Evolutionary conservation across 768 basidiomycete species (phyloP), one percentile per base, ranked within the genome.

Genomic region (Mycena epipterygia): DNA sequence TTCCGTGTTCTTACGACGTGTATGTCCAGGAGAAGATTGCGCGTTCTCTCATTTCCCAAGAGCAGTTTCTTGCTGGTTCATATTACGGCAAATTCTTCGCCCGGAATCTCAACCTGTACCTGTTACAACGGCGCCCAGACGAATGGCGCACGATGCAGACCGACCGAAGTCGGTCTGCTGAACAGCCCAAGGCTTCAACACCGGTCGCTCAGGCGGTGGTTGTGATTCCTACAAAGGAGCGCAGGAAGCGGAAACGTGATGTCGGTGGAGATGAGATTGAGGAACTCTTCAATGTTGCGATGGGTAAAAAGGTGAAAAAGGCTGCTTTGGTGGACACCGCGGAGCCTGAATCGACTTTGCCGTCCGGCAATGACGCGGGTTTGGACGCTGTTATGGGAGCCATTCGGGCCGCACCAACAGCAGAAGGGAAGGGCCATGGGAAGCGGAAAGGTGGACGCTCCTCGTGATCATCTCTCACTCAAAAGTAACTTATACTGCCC

Each of bases 61-160:
- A 95, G 68, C 88, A 89, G 35, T 84, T 85, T 21, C 88, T 99
- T 17, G 89, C 91, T 0, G 90, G 85, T 13, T 95, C 94, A 0
- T 92, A 88, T 77, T 97, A 92, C 75, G 97, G 96, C 29, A 94
- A 93, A 78, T 98, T 90, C 84, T 96, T 99, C 73, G 89, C 89
- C 29, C 87, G 92, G 42, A 92, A 90, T 75, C 83, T 97, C 69
- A 92, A 94, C 70, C 79, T 99, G 9, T 87, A 93, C 74, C 81
- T 98, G 27, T 86, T 97, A 8, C 88, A 90, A 73, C 89, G 95
- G 51, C 86, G 90, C 58, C 93, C 95, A 5, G 90, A 94, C 5
- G 93, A 95, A 60, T 99, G 97, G 97, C 89, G 90, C 73, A 87
- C 86, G 52, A 76, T 90, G 73, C 93, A 96, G 76, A 84, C 91